These are phyloP conservation scores for Dunaliella primolecta DNA, from an alignment of 139 green algal genomes.

Conservation along the genomic window DNA sequence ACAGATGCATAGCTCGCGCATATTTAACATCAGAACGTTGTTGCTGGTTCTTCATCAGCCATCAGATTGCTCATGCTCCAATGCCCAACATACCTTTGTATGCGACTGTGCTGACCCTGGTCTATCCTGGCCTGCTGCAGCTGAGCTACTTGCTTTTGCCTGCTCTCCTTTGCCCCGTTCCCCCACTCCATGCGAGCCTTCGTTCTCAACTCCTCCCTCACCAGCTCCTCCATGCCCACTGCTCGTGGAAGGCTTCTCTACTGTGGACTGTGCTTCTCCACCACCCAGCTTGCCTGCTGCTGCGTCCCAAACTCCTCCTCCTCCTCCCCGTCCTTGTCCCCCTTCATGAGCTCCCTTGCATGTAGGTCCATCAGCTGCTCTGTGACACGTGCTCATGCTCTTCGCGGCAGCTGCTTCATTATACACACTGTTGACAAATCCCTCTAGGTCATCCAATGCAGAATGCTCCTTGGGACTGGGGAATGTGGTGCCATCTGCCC, in stretches of 20 bases:
- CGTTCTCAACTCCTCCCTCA: too few relatives aligned
- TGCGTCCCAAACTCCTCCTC: too few relatives aligned
- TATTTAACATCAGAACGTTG: too few relatives aligned
- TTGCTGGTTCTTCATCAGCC: too few relatives aligned
- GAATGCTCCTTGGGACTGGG: neutral
- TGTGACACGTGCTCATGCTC: too few relatives aligned
- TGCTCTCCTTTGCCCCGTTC: neutral
- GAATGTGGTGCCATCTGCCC: neutral
- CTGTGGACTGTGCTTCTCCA: neutral
- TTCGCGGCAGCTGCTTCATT: constrained; percentile 9
- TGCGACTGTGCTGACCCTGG: neutral
- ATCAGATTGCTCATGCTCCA: too few relatives aligned
- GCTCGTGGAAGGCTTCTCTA: neutral
- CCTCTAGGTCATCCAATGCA: neutral
- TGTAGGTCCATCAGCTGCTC: too few relatives aligned
- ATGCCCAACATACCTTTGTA: neutral
- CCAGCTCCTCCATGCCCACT: neutral
- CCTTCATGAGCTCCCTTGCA: too few relatives aligned
- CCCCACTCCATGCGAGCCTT: neutral
- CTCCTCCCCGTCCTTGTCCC: too few relatives aligned
- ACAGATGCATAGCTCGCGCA: too few relatives aligned
- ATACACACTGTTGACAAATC: constrained; percentile 5
- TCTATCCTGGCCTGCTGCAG: neutral
- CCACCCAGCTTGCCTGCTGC: neutral
- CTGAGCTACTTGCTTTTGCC: too few relatives aligned